Percentiles rank a stretch among this genome's conserved stretches.
phyloP scores from a whole-genome alignment of 2,329 filamentous ascomycete species.

The Coniochaeta pulveracea region DNA sequence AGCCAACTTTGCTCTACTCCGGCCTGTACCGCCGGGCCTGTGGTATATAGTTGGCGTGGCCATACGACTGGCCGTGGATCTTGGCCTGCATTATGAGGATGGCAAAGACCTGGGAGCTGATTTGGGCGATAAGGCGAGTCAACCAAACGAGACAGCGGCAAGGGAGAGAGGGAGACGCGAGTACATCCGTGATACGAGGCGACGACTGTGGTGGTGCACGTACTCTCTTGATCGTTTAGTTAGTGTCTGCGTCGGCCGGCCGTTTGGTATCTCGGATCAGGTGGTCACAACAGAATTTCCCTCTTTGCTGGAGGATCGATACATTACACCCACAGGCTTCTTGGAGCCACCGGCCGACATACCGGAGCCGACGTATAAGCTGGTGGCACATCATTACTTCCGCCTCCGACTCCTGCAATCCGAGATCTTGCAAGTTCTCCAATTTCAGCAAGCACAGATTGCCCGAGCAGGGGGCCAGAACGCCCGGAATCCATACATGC shows the following conservation, averaged over 20 bases:
- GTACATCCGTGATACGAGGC: constrained; percentile 75
- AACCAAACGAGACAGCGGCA: constrained; percentile 22
- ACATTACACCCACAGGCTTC: constrained; percentile 74
- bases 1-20: constrained; percentile 80
- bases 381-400: constrained; percentile 87
- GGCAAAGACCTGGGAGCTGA: constrained; percentile 53
- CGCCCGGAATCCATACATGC: constrained; percentile 59
- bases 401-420: constrained; percentile 80
- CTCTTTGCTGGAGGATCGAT: constrained; percentile 75
- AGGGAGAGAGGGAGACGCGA: constrained; percentile 57
- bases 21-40: constrained; percentile 83
- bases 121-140: constrained; percentile 35
- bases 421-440: constrained; percentile 86
- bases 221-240: constrained; percentile 94
- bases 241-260: constrained; percentile 83
- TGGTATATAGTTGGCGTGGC: constrained; percentile 98
- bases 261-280: constrained; percentile 91
- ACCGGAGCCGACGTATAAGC: constrained; percentile 70
- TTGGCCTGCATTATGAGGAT: constrained; percentile 89
- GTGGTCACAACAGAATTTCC: constrained; percentile 94
- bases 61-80: constrained; percentile 77
- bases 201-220: constrained; percentile 92
- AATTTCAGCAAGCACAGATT: constrained; percentile 80
- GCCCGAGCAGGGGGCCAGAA: constrained; percentile 57
- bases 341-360: constrained; percentile 44